These are phyloP conservation scores for Cladosporium sp. DNA, from an alignment of 2,329 filamentous ascomycete genomes.

Conservation along the genomic window DNA sequence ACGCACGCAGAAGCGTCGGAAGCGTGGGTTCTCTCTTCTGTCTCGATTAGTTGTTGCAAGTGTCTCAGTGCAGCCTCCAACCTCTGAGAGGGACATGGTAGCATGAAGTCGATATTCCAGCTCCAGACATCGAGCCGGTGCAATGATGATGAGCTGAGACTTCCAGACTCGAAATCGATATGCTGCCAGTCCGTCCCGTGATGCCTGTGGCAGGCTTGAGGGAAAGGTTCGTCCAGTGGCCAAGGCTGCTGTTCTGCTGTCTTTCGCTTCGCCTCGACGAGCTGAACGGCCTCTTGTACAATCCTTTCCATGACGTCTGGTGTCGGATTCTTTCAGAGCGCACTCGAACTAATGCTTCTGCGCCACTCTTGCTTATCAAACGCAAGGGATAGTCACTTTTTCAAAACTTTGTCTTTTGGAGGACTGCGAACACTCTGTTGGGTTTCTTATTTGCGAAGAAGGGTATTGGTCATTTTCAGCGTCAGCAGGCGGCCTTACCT, in stretches of 20 bases:
- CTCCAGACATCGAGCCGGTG: slow-evolving; percentile 34
- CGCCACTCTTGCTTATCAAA: neutral
- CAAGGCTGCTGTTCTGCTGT: slow-evolving; percentile 17
- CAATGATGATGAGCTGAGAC: neutral
- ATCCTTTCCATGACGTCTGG: slow-evolving; percentile 17
- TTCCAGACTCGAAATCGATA: neutral
- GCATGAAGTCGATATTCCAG: slow-evolving; percentile 50
- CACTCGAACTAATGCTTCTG: neutral
- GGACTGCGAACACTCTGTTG: neutral
- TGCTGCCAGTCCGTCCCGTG: slow-evolving; percentile 16
- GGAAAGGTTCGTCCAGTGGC: slow-evolving; percentile 20
- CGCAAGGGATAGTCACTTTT: neutral
- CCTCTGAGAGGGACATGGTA: slow-evolving; percentile 34
- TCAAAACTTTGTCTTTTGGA: neutral
- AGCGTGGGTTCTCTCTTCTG: slow-evolving; percentile 12
- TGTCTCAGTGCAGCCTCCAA: slow-evolving; percentile 41
- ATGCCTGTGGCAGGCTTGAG: slow-evolving; percentile 20
- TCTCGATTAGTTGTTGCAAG: slow-evolving; percentile 32
- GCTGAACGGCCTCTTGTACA: slow-evolving; percentile 15
- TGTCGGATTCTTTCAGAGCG: neutral
- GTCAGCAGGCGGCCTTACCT: neutral
- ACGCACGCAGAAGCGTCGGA: slow-evolving; percentile 30
- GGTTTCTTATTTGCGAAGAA: neutral
- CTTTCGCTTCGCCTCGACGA: slow-evolving; percentile 17
- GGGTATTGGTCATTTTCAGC: neutral